A percentile compares a stretch with the other conserved stretches of the same genome.
phyloP scores from a whole-genome alignment of 1,284 basidiomycete genomes.

The Nidula niveotomentosa region DNA sequence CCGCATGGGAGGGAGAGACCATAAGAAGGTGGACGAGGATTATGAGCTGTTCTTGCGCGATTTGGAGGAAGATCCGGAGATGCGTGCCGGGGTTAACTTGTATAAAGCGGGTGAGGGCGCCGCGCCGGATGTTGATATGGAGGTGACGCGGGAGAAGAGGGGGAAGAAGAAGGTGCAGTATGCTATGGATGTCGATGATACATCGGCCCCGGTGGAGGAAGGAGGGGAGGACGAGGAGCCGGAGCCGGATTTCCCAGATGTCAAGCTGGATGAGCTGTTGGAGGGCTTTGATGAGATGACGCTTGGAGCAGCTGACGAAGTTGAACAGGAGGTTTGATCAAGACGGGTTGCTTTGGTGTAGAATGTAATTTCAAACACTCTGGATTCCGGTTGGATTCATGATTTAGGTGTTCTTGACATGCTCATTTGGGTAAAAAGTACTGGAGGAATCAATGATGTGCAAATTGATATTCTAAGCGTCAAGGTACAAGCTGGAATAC shows the following conservation, averaged over 20 bases:
- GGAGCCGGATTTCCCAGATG: neutral
- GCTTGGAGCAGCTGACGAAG: neutral
- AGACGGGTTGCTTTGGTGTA: too few species aligned
- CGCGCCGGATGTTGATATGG: constrained; percentile 44
- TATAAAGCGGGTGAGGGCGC: constrained; percentile 59
- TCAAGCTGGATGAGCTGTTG: neutral
- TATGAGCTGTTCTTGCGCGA: constrained; percentile 81
- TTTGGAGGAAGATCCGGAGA: neutral
- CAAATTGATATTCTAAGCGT: too few species aligned
- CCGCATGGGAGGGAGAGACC: constrained; percentile 87
- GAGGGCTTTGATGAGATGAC: neutral
- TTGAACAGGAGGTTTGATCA: too few species aligned
- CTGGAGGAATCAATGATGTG: too few species aligned
- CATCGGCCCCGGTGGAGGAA: neutral
- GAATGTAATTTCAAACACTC: too few species aligned
- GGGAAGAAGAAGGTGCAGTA: neutral
- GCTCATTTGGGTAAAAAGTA: too few species aligned
- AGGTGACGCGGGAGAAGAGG: neutral
- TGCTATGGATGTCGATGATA: neutral
- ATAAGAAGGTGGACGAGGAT: constrained; percentile 94
- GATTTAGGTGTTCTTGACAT: too few species aligned
- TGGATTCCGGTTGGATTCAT: too few species aligned
- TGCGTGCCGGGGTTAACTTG: constrained; percentile 74
- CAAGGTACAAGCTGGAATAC: too few species aligned
- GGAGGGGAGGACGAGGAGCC: neutral